Conservation (phyloP, 2,329 filamentous ascomycete genomes). For the Chaetoscypha palmicola region DNA sequence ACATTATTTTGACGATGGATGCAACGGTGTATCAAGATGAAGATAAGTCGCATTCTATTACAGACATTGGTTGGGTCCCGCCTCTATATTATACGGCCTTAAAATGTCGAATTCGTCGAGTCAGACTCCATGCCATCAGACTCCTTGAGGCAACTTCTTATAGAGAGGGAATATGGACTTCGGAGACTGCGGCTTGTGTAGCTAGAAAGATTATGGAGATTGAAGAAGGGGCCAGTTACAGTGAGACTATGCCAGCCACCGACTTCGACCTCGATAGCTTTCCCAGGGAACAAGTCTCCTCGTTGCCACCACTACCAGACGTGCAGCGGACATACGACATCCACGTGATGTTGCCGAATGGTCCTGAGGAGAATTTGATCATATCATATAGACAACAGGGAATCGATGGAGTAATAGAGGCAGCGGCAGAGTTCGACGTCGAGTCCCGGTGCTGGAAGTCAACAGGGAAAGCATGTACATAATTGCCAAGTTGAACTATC, state of each 20-base stretch:
- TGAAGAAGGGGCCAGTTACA: slow-evolving; percentile 32
- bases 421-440: too few species aligned
- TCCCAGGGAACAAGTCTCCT: slow-evolving; percentile 10
- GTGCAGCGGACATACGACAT: slow-evolving; percentile 20
- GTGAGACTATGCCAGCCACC: slow-evolving; percentile 9
- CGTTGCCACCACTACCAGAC: slow-evolving; percentile 18
- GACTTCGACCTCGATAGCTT: slow-evolving; percentile 8
- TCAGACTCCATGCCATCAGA: slow-evolving; percentile 35
- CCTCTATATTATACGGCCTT: slow-evolving; percentile 40
- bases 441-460: too few species aligned
- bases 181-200: slow-evolving; percentile 28
- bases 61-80: slow-evolving; percentile 40
- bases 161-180: slow-evolving; percentile 39
- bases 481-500: too few species aligned
- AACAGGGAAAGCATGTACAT: too few species aligned
- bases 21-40: not conserved
- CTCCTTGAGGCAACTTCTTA: slow-evolving; percentile 30
- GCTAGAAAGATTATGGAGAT: slow-evolving; percentile 34
- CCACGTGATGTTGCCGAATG: slow-evolving; percentile 3
- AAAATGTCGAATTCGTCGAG: slow-evolving; percentile 39
- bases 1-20: not conserved
- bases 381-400: too few species aligned
- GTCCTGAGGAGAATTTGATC: not conserved
- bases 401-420: too few species aligned
- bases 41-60: slow-evolving; percentile 32